Evolutionary conservation across 768 basidiomycete genomes (phyloP), one percentile per base, ranked within the genome.

Genomic region (Phaeolepiota aurea): DNA sequence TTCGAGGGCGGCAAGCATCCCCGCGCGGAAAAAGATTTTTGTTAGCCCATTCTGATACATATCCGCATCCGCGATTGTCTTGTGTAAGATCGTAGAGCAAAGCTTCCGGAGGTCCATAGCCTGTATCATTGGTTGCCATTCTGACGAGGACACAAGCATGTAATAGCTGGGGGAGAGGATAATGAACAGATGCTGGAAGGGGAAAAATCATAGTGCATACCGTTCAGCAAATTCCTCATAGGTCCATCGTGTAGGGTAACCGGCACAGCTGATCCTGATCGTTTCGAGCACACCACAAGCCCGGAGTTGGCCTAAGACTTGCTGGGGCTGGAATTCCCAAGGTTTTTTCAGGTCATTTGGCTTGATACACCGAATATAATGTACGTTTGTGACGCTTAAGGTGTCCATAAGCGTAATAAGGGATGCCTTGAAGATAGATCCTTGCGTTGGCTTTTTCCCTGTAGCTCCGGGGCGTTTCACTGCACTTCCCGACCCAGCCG

Each of bases 201-300:
- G 35, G 16, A 23, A 32, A 32, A 32, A 22, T 14, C 19, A 41
- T 19, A 21, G 20, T 15, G 61, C 81, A 49, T 48, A 94, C 91
- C 96, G 77, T 58, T 98, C 93, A 3, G 90, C 96, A 56, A 99
- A 99, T 59, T 98, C 96, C 55, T 92, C 93, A 50, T 97, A 99
- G 3, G 84, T 91, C 96, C 96, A 98, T 22, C 96, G 76, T 10
- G 91, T 91, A 20, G 96, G 96, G 63, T 99, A 99, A 21, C 96
- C 96, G 32, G 96, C 96, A 62, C 96, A 98, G 62, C 89, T 92
- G 56, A 99, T 99, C 42, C 93, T 77, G 53, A 99, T 99, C 3
- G 96, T 99, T 62, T 99, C 96, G 31, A 99, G 72, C 41, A 99
- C 96, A 80, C 96, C 96, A 62, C 96, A 99, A 42, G 96, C 96